A percentile compares a stretch with the other conserved stretches of the same genome.
These are phyloP conservation scores for Trifolium dubium DNA, from an alignment of 306 rosid genomes.

Conservation along the genomic window DNA sequence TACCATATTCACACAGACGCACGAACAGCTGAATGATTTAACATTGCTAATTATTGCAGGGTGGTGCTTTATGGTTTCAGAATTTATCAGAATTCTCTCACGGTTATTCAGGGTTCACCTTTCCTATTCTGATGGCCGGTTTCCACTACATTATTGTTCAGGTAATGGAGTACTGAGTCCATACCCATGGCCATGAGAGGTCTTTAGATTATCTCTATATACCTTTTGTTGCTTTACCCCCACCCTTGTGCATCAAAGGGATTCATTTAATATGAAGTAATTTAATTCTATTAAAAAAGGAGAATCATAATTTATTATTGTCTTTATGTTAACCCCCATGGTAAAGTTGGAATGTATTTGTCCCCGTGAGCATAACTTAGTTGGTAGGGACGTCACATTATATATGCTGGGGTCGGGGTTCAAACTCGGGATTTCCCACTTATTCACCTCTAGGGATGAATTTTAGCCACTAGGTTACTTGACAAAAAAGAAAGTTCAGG, in stretches of 20 bases:
- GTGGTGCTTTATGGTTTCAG: conserved; percentile 93
- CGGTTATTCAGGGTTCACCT: conserved; percentile 73
- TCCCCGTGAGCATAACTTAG: too few relatives aligned
- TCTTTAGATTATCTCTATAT: conserved; percentile 35
- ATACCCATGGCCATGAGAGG: background rate
- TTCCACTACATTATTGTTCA: conserved; percentile 75
- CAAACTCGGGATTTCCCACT: too few relatives aligned
- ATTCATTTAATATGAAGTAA: conserved; percentile 21
- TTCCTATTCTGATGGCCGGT: conserved; percentile 75
- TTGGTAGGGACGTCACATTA: too few relatives aligned
- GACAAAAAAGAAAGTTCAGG: background rate
- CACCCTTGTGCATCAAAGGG: conserved; percentile 17
- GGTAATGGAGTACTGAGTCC: conserved; percentile 55
- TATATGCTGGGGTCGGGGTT: too few relatives aligned
- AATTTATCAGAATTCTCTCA: conserved; percentile 77
- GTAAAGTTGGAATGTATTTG: conserved; percentile 14
- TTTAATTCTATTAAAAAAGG: conserved; percentile 2
- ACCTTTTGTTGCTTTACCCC: conserved; percentile 30
- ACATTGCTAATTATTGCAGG: conserved; percentile 59
- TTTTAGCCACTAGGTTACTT: too few relatives aligned
- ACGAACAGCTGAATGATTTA: conserved; percentile 29
- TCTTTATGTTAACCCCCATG: background rate
- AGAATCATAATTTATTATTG: background rate
- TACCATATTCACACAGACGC: conserved; percentile 15
- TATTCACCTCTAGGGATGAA: too few relatives aligned